Conservation (phyloP, 495 filamentous ascomycete genomes). For the Glutinoglossum americanum region DNA sequence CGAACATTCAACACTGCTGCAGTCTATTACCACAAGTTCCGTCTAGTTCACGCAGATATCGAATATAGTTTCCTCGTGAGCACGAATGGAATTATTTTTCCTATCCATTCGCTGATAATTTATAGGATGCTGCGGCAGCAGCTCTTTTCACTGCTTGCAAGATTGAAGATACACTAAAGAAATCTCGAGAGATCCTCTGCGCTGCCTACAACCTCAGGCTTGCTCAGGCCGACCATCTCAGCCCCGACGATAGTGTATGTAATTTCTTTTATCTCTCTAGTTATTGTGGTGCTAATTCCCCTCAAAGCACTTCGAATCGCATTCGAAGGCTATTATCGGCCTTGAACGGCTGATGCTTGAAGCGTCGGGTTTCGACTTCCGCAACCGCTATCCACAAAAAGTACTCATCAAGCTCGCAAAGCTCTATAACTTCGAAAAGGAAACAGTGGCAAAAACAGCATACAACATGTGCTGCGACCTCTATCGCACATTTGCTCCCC, state of each 20-base stretch:
- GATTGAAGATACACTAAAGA: conserved; percentile 93
- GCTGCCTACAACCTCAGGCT: conserved; percentile 71
- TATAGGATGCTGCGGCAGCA: conserved; percentile 63
- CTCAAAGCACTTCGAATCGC: conserved; percentile 49
- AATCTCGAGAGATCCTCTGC: conserved; percentile 79
- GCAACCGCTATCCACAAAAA: conserved; percentile 73
- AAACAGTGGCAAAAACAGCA: conserved; percentile 37
- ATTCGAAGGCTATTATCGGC: conserved; percentile 57
- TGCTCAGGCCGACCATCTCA: conserved; percentile 46
- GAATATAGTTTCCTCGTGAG: conserved; percentile 40
- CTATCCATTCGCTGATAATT: conserved; percentile 7
- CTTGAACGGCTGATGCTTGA: conserved; percentile 91
- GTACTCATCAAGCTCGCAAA: conserved; percentile 53
- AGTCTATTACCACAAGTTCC: conserved; percentile 75
- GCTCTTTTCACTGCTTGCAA: conserved; percentile 86
- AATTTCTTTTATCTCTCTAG: neutral
- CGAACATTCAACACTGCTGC: conserved; percentile 69
- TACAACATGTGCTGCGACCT: conserved; percentile 73
- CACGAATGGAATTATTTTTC: neutral
- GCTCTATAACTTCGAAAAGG: conserved; percentile 24
- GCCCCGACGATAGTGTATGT: conserved; percentile 59
- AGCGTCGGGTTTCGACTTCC: conserved; percentile 77
- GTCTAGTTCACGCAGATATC: conserved; percentile 49
- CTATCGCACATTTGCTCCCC: conserved; percentile 76
- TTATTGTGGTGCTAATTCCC: neutral